phyloP scores from a whole-genome alignment of 2,329 filamentous ascomycete genomes.

The Penicillium sp. region DNA sequence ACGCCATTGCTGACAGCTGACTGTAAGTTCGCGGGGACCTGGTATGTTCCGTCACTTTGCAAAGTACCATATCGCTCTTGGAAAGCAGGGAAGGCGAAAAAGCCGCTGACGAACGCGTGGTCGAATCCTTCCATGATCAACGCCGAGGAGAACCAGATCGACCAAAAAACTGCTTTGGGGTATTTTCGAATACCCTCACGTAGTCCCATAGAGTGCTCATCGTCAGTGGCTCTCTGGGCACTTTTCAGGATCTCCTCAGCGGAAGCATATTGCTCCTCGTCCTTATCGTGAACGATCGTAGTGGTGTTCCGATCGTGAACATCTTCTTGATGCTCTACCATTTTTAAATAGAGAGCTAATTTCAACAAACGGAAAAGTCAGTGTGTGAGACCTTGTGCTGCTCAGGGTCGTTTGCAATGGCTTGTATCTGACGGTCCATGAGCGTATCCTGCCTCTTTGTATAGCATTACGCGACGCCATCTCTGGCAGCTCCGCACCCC shows the following conservation, averaged over 20 bases:
- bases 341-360: background rate
- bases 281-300: conserved; percentile 14
- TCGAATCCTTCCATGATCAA: conserved; percentile 35
- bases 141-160: conserved; percentile 23
- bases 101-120: conserved; percentile 31
- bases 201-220: conserved; percentile 19
- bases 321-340: conserved; percentile 21
- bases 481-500: conserved; percentile 11
- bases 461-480: background rate
- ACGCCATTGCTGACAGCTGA: conserved; percentile 33
- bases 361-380: background rate
- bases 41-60: conserved; percentile 18
- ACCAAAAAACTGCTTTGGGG: conserved; percentile 28
- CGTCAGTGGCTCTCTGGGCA: conserved; percentile 19
- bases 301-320: conserved; percentile 10
- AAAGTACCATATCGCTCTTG: conserved; percentile 22
- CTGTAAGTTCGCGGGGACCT: conserved; percentile 33
- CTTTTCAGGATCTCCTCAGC: conserved; percentile 13
- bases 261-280: conserved; percentile 10
- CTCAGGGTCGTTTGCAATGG: background rate
- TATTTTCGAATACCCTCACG: conserved; percentile 24
- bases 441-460: conserved; percentile 1
- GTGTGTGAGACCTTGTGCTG: background rate
- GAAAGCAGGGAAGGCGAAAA: conserved; percentile 37
- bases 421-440: too few relatives aligned